Evolutionary conservation across 2,329 filamentous ascomycete species (phyloP), one percentile per base, ranked within the genome.

Genomic region (Aureobasidium vineae): DNA sequence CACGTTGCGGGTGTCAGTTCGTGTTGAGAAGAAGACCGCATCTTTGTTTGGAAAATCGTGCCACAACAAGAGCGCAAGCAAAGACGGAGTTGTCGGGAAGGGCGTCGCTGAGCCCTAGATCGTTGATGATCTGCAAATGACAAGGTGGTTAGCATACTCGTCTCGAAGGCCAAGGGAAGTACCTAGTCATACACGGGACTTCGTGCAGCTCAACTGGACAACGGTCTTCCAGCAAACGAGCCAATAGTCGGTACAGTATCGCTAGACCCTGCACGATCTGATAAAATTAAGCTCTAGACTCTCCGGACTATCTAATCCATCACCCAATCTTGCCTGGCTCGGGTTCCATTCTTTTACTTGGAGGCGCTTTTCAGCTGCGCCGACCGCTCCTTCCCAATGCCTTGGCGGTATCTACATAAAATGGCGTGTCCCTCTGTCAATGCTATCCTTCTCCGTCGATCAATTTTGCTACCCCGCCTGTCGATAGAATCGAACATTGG

Each of bases 281-380:
- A 64, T 64, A 45, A 64, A 49, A 49, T 23, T 45, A 23, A 13
- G 23, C 47, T 28, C 26, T 53, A 23, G 49, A 45, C 45, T 28
- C 28, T 23, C 52, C 45, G 43, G 41, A 50, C 41, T 41, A 63
- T 64, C 61, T 64, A 43, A 64, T 64, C 61, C 47, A 64, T 64
- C 61, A 52, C 60, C 61, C 49, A 64, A 64, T 64, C 61, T 64
- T 54, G 47, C 61, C 49, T 64, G 61, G 10, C 33, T 36, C 33
- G 33, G 47, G 26, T 19, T 11, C 59, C 47, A n/a, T 63, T 52
- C 38, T 64, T 64, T 54, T 41, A 21, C 45, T 23, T 11, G 4
- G 36, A 52, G 49, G 47, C 47, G 47, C 26, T 54, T 45, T 54
- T 21, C 47, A 31, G 23, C 43, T 41, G 45, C 13, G 21, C 60